These are phyloP conservation scores for Termitomyces sp. DNA, from an alignment of 768 basidiomycete species.

Conservation along the genomic window DNA sequence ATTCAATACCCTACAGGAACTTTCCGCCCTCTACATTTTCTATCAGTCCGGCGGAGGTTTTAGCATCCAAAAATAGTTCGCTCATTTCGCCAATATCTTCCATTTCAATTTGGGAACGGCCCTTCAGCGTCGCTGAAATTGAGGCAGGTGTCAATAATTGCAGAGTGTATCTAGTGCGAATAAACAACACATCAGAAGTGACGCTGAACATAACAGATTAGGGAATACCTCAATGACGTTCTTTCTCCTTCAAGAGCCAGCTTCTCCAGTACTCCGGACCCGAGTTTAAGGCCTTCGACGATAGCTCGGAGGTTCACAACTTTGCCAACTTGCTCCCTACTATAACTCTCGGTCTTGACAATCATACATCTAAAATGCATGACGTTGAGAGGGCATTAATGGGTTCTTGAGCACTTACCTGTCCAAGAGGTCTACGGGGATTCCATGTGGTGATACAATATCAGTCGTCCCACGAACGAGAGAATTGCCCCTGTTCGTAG, in stretches of 20 bases:
- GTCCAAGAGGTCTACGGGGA: conserved; percentile 92
- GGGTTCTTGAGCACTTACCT: conserved; percentile 40
- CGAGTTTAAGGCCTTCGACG: conserved; percentile 79
- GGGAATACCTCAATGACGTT: conserved; percentile 64
- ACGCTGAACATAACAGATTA: neutral
- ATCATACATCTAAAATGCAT: conserved; percentile 70
- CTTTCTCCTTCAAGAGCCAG: conserved; percentile 79
- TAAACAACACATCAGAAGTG: neutral
- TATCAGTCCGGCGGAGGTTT: conserved; percentile 62
- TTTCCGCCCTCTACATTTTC: conserved; percentile 29
- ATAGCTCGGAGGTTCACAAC: conserved; percentile 84
- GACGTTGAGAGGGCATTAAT: neutral
- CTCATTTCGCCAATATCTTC: conserved; percentile 95
- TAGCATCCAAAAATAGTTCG: conserved; percentile 93
- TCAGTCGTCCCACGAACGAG: conserved; percentile 92
- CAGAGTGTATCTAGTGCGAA: conserved; percentile 66
- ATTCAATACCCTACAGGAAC: conserved; percentile 9
- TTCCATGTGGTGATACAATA: conserved; percentile 86
- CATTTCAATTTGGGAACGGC: conserved; percentile 73
- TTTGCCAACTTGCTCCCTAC: conserved; percentile 75
- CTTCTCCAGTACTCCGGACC: conserved; percentile 69
- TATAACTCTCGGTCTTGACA: conserved; percentile 85
- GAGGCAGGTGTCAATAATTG: conserved; percentile 89
- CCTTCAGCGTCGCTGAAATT: conserved; percentile 74
- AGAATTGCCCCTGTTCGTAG: conserved; percentile 91